A percentile compares a stretch with the other conserved stretches of the same genome.
Conservation (phyloP, 2,329 filamentous ascomycete genomes). For the Pseudogymnoascus sp. region DNA sequence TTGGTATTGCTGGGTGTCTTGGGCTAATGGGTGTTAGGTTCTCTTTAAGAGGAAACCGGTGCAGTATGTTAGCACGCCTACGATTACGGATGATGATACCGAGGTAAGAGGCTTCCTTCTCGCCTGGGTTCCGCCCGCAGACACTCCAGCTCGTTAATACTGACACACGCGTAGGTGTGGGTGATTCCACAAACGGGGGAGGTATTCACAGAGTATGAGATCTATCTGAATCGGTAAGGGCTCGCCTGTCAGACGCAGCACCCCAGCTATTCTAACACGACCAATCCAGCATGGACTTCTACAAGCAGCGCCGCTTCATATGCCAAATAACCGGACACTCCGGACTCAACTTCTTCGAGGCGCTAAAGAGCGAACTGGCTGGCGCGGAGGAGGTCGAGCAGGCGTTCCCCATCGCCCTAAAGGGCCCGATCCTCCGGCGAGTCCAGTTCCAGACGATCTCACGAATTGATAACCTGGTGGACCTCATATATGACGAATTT, state of each 20-base stretch:
- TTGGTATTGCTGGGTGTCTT: slow-evolving; percentile 4
- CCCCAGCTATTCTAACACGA: slow-evolving; percentile 27
- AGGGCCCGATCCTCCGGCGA: slow-evolving; percentile 80
- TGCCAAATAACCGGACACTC: slow-evolving; percentile 95
- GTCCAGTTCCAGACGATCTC: slow-evolving; percentile 88
- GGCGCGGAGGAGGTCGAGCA: slow-evolving; percentile 86
- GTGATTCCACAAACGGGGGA: slow-evolving; percentile 85
- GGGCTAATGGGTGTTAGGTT: slow-evolving; percentile 50
- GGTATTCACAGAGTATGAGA: slow-evolving; percentile 81
- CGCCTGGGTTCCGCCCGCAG: slow-evolving; percentile 9
- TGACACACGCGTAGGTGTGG: slow-evolving; percentile 64
- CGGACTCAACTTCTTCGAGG: slow-evolving; percentile 85
- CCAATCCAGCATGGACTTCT: slow-evolving; percentile 72
- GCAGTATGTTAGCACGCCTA: slow-evolving; percentile 65
- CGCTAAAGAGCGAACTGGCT: slow-evolving; percentile 77
- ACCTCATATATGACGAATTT: slow-evolving; percentile 68
- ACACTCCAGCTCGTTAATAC: slow-evolving; percentile 15
- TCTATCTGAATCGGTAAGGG: slow-evolving; percentile 72
- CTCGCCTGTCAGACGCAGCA: neutral
- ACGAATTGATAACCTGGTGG: slow-evolving; percentile 75
- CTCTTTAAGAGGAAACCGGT: slow-evolving; percentile 95
- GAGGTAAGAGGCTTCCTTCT: slow-evolving; percentile 54
- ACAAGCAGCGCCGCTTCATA: slow-evolving; percentile 85
- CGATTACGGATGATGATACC: slow-evolving; percentile 70
- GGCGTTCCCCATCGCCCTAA: slow-evolving; percentile 83